These are phyloP conservation scores for Aegle marmelos DNA, from an alignment of 345 rosid species.

Conservation along the genomic window DNA sequence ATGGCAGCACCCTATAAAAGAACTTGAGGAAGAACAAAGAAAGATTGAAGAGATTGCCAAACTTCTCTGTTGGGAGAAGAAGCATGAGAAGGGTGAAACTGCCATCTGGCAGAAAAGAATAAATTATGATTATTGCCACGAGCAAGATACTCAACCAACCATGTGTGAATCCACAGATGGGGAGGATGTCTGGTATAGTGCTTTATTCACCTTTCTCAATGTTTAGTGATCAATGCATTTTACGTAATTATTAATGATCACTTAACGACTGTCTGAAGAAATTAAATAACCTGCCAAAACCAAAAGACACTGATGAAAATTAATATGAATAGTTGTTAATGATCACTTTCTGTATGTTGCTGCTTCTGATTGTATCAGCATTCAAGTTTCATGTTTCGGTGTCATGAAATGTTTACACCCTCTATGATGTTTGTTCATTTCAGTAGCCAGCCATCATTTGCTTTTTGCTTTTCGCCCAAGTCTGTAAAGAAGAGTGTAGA, in stretches of 20 bases:
- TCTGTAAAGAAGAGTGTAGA: background rate
- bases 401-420: background rate
- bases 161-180: slow-evolving; percentile 39
- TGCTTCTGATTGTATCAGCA: background rate
- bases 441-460: background rate
- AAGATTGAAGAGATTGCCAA: slow-evolving; percentile 59
- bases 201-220: background rate
- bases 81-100: slow-evolving; percentile 57
- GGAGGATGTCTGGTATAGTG: slow-evolving; percentile 58
- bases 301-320: background rate
- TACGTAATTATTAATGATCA: too few relatives aligned
- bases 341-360: background rate
- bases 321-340: background rate
- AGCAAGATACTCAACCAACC: slow-evolving; percentile 28
- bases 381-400: background rate
- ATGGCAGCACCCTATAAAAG: slow-evolving; percentile 55
- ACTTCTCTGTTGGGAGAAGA: slow-evolving; percentile 75
- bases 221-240: background rate
- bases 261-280: background rate
- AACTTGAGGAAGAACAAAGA: slow-evolving; percentile 55
- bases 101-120: slow-evolving; percentile 63
- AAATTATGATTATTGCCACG: slow-evolving; percentile 41
- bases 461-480: background rate
- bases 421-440: background rate
- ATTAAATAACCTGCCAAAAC: background rate